Conservation (phyloP, 495 filamentous ascomycete genomes). For the Penicillium tannophilum region DNA sequence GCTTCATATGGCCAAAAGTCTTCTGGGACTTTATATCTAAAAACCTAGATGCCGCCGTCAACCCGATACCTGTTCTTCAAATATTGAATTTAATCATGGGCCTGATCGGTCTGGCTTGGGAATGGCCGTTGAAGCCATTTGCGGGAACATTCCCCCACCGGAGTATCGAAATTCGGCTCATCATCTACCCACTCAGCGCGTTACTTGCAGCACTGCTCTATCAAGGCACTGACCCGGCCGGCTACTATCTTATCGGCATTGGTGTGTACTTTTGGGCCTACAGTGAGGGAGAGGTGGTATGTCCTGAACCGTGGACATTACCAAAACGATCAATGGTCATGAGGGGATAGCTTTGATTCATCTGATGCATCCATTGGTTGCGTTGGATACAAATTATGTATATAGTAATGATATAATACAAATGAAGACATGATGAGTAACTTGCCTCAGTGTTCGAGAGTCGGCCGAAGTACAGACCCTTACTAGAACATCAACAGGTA, state of each 20-base stretch:
- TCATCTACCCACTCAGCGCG: slow-evolving; percentile 80
- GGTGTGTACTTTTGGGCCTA: slow-evolving; percentile 95
- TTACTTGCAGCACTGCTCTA: slow-evolving; percentile 79
- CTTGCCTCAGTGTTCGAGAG: no score
- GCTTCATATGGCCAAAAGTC: slow-evolving; percentile 98
- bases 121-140: slow-evolving; percentile 77
- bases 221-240: slow-evolving; percentile 86
- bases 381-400: slow-evolving; percentile 23
- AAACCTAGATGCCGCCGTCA: slow-evolving; percentile 82
- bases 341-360: slow-evolving; percentile 32
- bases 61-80: slow-evolving; percentile 86
- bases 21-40: slow-evolving; percentile 98
- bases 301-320: slow-evolving; percentile 60
- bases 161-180: slow-evolving; percentile 82
- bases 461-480: no score
- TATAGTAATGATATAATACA: slow-evolving; percentile 11
- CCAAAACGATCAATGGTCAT: slow-evolving; percentile 36
- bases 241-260: slow-evolving; percentile 90
- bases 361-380: slow-evolving; percentile 15
- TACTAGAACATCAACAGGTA: no score
- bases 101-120: slow-evolving; percentile 77
- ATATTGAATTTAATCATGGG: slow-evolving; percentile 94
- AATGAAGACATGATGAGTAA: slow-evolving; percentile 4
- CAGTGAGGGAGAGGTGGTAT: slow-evolving; percentile 91
- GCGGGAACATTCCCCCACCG: slow-evolving; percentile 74